Evolutionary conservation across 2,329 filamentous ascomycete species (phyloP).

Genomic region (Trichoderma harzianum): DNA sequence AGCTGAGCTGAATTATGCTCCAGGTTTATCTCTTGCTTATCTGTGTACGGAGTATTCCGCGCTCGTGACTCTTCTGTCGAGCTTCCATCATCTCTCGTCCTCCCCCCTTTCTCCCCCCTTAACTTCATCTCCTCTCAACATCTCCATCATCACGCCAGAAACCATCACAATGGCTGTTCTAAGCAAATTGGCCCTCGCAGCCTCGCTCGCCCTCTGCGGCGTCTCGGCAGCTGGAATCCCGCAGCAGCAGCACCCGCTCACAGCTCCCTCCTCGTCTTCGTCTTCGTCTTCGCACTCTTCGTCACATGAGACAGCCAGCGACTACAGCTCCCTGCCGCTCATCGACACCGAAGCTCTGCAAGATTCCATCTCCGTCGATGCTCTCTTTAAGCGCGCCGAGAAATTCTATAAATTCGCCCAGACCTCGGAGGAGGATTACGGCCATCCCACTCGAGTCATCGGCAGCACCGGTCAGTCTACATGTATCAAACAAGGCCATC

Average conservation of each 20-base stretch:
- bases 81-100: neutral
- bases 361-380: conserved; percentile 51
- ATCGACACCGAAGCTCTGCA: conserved; percentile 56
- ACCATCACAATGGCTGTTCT: conserved; percentile 16
- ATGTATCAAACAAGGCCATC: neutral
- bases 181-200: conserved; percentile 22
- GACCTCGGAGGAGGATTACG: conserved; percentile 56
- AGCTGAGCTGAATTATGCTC: neutral
- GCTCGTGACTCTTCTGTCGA: neutral
- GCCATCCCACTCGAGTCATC: conserved; percentile 68
- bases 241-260: conserved; percentile 21
- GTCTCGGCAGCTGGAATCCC: conserved; percentile 27
- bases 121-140: neutral
- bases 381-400: conserved; percentile 57
- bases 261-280: neutral
- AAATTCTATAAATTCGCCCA: conserved; percentile 61
- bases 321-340: conserved; percentile 33
- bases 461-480: conserved; percentile 55
- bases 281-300: neutral
- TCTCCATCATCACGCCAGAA: neutral
- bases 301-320: neutral
- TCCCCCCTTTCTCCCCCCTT: neutral
- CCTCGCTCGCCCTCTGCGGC: conserved; percentile 26
- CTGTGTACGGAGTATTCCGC: neutral
- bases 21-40: conserved; percentile 1